phyloP scores from a whole-genome alignment of 2,329 filamentous ascomycete species.

The Diatrype stigma region DNA sequence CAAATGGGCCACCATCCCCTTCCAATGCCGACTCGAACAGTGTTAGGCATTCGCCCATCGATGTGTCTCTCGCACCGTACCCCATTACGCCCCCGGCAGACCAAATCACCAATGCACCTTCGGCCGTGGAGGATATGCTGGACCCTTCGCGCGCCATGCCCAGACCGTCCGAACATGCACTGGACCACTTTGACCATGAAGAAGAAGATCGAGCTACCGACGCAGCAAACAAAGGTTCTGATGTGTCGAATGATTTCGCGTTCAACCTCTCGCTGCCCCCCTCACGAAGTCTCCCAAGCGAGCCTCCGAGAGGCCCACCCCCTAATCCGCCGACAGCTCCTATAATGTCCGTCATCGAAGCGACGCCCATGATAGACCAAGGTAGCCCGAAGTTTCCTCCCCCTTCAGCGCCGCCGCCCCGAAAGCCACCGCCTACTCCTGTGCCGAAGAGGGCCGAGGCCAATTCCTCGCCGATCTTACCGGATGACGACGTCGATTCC shows the following conservation, averaged over 20 bases:
- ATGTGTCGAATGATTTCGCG: slow-evolving; percentile 43
- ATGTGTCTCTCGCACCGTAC: slow-evolving; percentile 57
- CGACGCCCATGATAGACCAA: slow-evolving; percentile 41
- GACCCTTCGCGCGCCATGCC: slow-evolving; percentile 57
- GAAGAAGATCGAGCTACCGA: slow-evolving; percentile 47
- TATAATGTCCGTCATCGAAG: slow-evolving; percentile 36
- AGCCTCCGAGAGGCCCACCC: slow-evolving; percentile 49
- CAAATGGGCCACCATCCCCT: slow-evolving; percentile 44
- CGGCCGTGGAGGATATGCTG: slow-evolving; percentile 48
- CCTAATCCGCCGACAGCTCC: slow-evolving; percentile 43
- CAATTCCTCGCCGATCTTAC: slow-evolving; percentile 21
- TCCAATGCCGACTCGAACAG: slow-evolving; percentile 45
- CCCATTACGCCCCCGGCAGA: slow-evolving; percentile 62
- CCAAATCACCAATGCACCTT: slow-evolving; percentile 34
- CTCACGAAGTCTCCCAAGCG: slow-evolving; percentile 50
- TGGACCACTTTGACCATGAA: slow-evolving; percentile 53
- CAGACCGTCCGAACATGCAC: slow-evolving; percentile 55
- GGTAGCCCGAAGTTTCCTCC: slow-evolving; percentile 48
- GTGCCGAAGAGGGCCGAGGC: slow-evolving; percentile 60
- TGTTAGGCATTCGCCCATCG: slow-evolving; percentile 54
- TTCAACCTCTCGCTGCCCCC: slow-evolving; percentile 51
- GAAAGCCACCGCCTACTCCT: slow-evolving; percentile 83
- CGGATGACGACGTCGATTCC: slow-evolving; percentile 57
- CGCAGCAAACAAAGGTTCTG: slow-evolving; percentile 40
- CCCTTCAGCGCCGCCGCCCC: slow-evolving; percentile 55